Percentiles rank a stretch among this genome's conserved stretches.
Evolutionary conservation across 495 filamentous ascomycete genomes (phyloP).

Genomic region (Aspergillus incahuasiensis): DNA sequence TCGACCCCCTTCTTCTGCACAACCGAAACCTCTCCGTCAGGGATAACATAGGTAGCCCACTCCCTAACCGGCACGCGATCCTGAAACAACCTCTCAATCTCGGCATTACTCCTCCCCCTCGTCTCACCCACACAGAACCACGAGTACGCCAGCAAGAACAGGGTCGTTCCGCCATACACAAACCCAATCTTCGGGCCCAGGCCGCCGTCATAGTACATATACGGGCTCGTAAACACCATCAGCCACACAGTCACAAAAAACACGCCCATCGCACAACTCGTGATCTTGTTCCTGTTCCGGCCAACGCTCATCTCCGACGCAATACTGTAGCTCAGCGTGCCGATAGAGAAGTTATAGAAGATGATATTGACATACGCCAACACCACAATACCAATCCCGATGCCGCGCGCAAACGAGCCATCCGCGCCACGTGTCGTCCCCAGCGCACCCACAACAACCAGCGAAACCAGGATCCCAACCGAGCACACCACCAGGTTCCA

Average conservation of each 20-base stretch:
- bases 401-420: constrained; percentile 10
- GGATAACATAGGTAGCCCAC: constrained; percentile 22
- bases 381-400: constrained; percentile 27
- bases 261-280: constrained; percentile 23
- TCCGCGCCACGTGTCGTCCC: constrained; percentile 21
- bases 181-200: constrained; percentile 37
- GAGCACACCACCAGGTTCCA: constrained; percentile 29
- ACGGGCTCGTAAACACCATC: constrained; percentile 32
- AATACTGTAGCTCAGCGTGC: constrained; percentile 30
- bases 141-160: constrained; percentile 28
- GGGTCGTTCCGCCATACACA: constrained; percentile 29
- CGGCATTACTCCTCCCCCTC: constrained; percentile 24
- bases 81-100: constrained; percentile 30
- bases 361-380: constrained; percentile 31
- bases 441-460: constrained; percentile 31
- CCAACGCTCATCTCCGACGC: constrained; percentile 34
- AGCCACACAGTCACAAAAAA: constrained; percentile 35
- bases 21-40: neutral
- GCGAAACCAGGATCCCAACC: constrained; percentile 23
- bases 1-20: constrained; percentile 4
- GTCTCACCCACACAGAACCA: constrained; percentile 42
- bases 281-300: constrained; percentile 37
- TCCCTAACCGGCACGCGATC: constrained; percentile 21
- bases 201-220: constrained; percentile 34
- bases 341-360: constrained; percentile 33